Base-by-base conservation (phyloP, 2,329 filamentous ascomycete species). In the Parastagonospora nodorum region DNA sequence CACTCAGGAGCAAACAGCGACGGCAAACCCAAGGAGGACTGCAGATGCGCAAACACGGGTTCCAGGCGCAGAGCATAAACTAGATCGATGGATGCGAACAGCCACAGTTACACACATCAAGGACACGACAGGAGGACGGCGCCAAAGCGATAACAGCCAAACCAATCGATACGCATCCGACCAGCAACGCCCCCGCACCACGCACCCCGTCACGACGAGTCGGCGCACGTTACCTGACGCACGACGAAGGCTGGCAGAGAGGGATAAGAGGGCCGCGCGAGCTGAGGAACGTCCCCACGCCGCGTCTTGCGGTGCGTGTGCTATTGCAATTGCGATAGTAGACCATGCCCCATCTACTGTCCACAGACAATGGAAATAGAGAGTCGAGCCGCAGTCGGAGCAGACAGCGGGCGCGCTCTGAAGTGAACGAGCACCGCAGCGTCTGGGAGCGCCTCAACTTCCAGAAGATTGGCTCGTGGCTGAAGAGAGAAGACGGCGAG, bases 401-500 rank as follows among this genome's bases (percentile, higher is more conserved):
- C 55, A 60, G 69, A 50, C 69, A 72, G 57, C 52, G 69, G 19
- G 69, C 69, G 42, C 57, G 65, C 48, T 69, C 70, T 12, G 70
- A 72, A 37, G 67, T 67, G 9, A 55, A 61, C 48, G 66, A 67
- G 53, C 68, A 71, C 50, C 54, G 65, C 45, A 73, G 66, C 53
- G 66, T 71, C 61, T 75, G 66, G 72, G 67, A 69, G 47, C 68
- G 66, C 35, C 61, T 74, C 49, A 69, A 61, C 45, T 58, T 75
- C 38, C 71, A 75, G 56, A 74, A 71, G 66, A 70, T 76, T 55
- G 72, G 73, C 41, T 70, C 63, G 42, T 76, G 73, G 74, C 53
- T 75, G 58, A 74, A 68, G 64, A 68, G 67, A 46, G 73, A 76
- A 27, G 73, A 75, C 36, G 71, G 68, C 28, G 66, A 67, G 16